A percentile compares a stretch with the other conserved stretches of the same genome.
Conservation (phyloP, 2,329 filamentous ascomycete genomes). For the Colletotrichum cereale region DNA sequence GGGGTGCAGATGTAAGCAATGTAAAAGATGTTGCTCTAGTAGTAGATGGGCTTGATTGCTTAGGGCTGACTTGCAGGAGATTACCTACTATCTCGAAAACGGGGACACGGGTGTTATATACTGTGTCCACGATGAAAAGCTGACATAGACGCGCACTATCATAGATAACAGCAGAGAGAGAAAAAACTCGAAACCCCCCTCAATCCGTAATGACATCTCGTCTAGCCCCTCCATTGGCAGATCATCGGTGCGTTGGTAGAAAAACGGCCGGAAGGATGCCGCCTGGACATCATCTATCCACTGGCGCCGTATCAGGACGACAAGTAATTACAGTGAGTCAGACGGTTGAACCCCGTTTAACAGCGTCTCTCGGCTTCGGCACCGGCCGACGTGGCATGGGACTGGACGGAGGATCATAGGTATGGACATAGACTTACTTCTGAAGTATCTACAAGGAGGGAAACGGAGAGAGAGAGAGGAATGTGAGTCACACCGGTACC, state of each 20-base stretch:
- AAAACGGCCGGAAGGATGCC: background rate
- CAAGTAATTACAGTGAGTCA: constrained; percentile 25
- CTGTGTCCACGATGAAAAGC: no score
- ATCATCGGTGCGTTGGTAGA: background rate
- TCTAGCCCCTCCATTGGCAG: background rate
- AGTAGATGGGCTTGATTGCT: background rate
- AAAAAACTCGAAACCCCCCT: background rate
- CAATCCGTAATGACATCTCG: background rate
- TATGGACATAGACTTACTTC: background rate
- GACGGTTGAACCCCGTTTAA: background rate
- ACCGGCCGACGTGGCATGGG: background rate
- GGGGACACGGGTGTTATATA: background rate
- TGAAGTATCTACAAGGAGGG: background rate
- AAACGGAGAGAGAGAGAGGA: background rate
- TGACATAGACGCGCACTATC: background rate
- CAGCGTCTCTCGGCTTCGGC: background rate
- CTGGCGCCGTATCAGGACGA: background rate
- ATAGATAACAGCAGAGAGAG: accelerated
- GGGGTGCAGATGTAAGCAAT: no score
- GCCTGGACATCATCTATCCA: constrained; percentile 8
- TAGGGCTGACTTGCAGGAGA: background rate
- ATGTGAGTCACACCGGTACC: constrained; percentile 24
- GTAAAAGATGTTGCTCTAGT: background rate
- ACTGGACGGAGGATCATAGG: background rate
- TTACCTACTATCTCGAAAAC: background rate